A percentile compares a stretch with the other conserved stretches of the same genome.
These are phyloP conservation scores for Ilex paraguariensis DNA, from an alignment of 305 asterid genomes.

Conservation along the genomic window DNA sequence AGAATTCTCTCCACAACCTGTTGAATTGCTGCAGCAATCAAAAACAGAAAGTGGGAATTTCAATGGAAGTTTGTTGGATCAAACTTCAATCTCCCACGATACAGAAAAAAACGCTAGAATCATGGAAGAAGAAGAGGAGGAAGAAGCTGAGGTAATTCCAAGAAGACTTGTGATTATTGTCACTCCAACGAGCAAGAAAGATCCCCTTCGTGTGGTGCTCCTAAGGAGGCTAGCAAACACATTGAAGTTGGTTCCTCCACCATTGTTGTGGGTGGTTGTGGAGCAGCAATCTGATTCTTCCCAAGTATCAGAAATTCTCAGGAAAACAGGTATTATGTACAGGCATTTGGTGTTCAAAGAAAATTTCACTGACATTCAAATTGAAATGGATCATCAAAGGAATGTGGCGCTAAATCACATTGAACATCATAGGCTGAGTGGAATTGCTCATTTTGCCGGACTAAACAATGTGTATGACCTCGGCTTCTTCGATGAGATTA, in stretches of 20 bases:
- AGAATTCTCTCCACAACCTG: slow-evolving; percentile 41
- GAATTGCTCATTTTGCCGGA: slow-evolving; percentile 84
- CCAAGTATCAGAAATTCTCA: slow-evolving; percentile 39
- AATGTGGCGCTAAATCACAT: slow-evolving; percentile 81
- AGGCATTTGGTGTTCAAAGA: slow-evolving; percentile 79
- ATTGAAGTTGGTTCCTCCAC: slow-evolving; percentile 65
- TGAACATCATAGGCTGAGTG: slow-evolving; percentile 80
- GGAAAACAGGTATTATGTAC: slow-evolving; percentile 75
- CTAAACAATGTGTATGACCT: slow-evolving; percentile 76
- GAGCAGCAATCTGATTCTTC: slow-evolving; percentile 47
- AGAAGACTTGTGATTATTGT: slow-evolving; percentile 53
- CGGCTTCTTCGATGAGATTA: slow-evolving; percentile 69
- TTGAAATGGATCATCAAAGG: slow-evolving; percentile 81
- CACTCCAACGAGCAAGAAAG: slow-evolving; percentile 51
- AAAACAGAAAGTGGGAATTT: slow-evolving; percentile 12
- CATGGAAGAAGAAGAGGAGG: slow-evolving; percentile 11
- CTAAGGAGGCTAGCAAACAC: slow-evolving; percentile 63
- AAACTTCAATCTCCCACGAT: slow-evolving; percentile 7
- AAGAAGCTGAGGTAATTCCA: slow-evolving; percentile 17
- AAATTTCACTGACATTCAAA: slow-evolving; percentile 49
- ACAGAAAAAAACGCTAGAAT: background rate
- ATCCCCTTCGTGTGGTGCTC: slow-evolving; percentile 33
- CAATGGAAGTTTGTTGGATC: slow-evolving; percentile 28
- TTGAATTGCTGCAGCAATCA: slow-evolving; percentile 31
- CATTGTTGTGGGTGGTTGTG: slow-evolving; percentile 83